Evolutionary conservation across 2,329 filamentous ascomycete genomes (phyloP).

Genomic region (Ciborinia camelliae): DNA sequence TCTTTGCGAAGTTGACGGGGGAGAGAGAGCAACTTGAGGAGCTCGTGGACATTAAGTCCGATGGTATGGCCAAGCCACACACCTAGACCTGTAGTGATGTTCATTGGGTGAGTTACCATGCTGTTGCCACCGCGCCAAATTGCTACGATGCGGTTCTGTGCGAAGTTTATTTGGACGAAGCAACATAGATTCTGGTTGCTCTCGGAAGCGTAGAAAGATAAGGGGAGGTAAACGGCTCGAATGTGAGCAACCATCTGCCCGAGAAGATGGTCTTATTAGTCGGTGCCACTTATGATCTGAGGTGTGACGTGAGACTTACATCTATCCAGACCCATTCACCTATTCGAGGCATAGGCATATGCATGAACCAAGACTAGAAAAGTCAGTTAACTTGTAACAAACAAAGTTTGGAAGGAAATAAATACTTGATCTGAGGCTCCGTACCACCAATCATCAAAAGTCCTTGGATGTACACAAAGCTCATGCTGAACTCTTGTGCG

Average conservation of each 20-base stretch:
- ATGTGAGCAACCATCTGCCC: neutral
- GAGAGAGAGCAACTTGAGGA: neutral
- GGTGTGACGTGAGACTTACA: neutral
- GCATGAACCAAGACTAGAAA: slow-evolving; percentile 4
- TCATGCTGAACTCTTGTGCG: neutral
- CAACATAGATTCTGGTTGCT: neutral
- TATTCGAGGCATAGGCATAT: neutral
- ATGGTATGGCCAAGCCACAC: neutral
- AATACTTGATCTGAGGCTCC: neutral
- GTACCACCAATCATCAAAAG: neutral
- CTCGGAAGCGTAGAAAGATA: neutral
- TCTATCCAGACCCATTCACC: slow-evolving; percentile 3
- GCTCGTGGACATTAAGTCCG: neutral
- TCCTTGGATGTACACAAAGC: neutral
- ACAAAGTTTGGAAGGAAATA: neutral
- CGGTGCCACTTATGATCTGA: neutral
- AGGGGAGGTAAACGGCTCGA: neutral
- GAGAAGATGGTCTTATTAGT: neutral
- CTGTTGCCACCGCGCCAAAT: neutral
- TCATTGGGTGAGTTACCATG: neutral
- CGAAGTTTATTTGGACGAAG: slow-evolving; percentile 4
- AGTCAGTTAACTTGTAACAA: neutral
- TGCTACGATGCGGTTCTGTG: neutral
- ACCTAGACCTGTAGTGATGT: neutral
- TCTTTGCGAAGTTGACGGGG: slow-evolving; percentile 5